Evolutionary conservation across 2,329 filamentous ascomycete genomes (phyloP), one percentile per base, ranked within the genome.

Genomic region (Cercospora sp.): DNA sequence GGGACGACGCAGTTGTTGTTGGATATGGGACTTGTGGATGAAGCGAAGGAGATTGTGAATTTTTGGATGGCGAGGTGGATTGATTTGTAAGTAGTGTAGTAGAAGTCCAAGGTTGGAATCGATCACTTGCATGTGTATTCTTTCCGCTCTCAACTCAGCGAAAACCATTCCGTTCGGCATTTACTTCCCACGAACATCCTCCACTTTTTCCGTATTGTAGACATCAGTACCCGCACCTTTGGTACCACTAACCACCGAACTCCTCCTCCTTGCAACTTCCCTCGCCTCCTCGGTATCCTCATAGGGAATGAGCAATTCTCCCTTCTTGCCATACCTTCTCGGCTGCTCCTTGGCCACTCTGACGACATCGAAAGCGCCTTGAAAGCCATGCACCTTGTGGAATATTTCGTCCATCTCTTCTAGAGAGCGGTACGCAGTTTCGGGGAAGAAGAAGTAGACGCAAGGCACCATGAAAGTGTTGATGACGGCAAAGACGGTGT

Each of bases 1-100:
- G 88, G 89, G 0, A 87, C 87, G 0, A 83, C 88, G 4, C 88
- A 92, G 78, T 72, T 91, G 68, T 78, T 91, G 76, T 79, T 90
- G 18, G 85, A 85, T 77, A 79, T 91, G 74, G 89, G 89, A 0
- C 76, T 91, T 55, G 88, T 91, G 0, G 89, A 91, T 75, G 89
- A 91, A 78, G 89, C 89, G 0, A 91, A 91, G 79, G 78, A 82
- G 36, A 81, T 89, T 18, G 86, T 87, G 1, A 80, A 87, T 33
- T 86, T 86, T 69, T 91, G 89, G 89, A 90, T 91, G 88, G 88
- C 86, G 1, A 82, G 89, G 66, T 91, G 88, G 88, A 88, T 89
- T 63, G 79, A 81, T 58, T 75, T 87, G 58, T 81, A 30, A 60
- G 30, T 4, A 42, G n/a, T 42, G 13, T 42, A 20, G 20, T 7